phyloP scores from a whole-genome alignment of 2,329 filamentous ascomycete genomes.

The Aspergillus oerlinghausenensis region DNA sequence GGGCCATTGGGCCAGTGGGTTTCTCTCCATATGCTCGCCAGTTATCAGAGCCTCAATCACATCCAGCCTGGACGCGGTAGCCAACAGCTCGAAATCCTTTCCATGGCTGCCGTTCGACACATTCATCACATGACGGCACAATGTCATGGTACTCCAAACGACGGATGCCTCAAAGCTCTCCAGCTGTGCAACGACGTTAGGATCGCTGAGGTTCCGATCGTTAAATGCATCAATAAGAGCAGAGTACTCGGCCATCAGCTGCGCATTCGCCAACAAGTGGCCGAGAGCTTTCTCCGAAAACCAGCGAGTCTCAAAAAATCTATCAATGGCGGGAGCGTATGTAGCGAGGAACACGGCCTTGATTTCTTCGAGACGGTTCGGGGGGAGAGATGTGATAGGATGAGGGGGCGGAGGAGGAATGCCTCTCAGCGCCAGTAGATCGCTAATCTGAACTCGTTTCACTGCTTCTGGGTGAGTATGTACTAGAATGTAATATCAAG shows the following conservation, averaged over 20 bases:
- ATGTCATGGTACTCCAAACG: constrained; percentile 55
- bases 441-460: constrained; percentile 67
- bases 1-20: constrained; percentile 43
- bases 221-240: constrained; percentile 55
- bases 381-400: constrained; percentile 43
- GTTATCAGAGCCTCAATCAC: constrained; percentile 74
- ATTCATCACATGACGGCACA: constrained; percentile 45
- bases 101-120: constrained; percentile 32
- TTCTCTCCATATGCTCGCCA: constrained; percentile 59
- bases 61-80: constrained; percentile 65
- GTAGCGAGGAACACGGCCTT: constrained; percentile 69
- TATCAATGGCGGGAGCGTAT: constrained; percentile 69
- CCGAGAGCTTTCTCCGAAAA: constrained; percentile 57
- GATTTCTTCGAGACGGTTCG: constrained; percentile 58
- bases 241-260: constrained; percentile 62
- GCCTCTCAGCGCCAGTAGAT: constrained; percentile 63
- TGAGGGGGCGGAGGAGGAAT: constrained; percentile 55
- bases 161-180: constrained; percentile 56
- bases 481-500: not conserved
- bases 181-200: constrained; percentile 33
- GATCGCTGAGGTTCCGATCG: constrained; percentile 35
- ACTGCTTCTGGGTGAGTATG: constrained; percentile 38
- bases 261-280: constrained; percentile 52
- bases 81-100: constrained; percentile 55
- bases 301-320: constrained; percentile 79